Evolutionary conservation across 257 asterid genomes (phyloP), one percentile per base, ranked within the genome.

Genomic region (Solanum peruvianum): DNA sequence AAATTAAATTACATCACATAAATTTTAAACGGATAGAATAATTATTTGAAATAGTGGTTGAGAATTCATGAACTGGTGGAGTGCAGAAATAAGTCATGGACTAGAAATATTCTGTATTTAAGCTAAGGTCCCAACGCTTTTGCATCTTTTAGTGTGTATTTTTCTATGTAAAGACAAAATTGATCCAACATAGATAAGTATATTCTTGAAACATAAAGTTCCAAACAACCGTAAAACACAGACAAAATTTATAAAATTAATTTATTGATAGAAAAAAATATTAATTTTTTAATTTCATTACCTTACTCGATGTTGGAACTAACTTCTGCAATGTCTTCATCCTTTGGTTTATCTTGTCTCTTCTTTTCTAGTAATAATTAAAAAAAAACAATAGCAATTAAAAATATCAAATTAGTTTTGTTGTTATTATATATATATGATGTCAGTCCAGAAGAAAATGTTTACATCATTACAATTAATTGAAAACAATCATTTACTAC

Each of bases 221-320:
- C 82, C 82, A 39, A 73, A 21, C 29, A 73, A 73, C 52, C 21
- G 52, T 37, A 73, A 21, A 73, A 39, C 31, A 39, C 82, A 21
- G 52, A 37, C 52, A 21, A 21, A 58, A 37, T 37, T 18, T 67
- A 67, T 67, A 67, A 15, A 23, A 73, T 23, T 39, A 76, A 42
- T 23, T 23, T 76, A 3, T 7, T 23, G 21, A 41, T 14, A 13
- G 20, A 23, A 76, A 3, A 23, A 67, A 29, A 25, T 13, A 14
- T 52, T 4, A 23, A n/a, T 73, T 23, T 56, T 5, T 82, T 31
- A 64, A 83, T 49, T 33, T 13, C 29, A 72, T 37, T 91, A 95
- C 99, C 99, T 95, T 95, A 91, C 95, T 97, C 90, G 98, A 94
- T 91, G 93, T 94, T 47, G 99, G 99, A 91, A 97, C 98, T 97